Conservation (phyloP, 2,329 filamentous ascomycete species). For the Chalara sp. region DNA sequence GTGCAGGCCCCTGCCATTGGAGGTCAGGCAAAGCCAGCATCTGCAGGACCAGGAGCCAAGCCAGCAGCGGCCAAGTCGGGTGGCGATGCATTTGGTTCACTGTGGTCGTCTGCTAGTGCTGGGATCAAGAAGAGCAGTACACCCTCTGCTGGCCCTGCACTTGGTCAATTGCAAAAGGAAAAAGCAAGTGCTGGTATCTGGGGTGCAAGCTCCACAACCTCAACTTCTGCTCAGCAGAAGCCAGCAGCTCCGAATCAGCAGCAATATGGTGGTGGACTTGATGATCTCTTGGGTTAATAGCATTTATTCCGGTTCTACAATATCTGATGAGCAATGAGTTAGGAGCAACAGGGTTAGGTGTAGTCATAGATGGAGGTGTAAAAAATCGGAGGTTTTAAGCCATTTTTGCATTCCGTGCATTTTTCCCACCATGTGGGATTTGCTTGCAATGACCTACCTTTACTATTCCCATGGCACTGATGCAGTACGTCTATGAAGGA, state of each 20-base stretch:
- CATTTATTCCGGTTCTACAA: neutral
- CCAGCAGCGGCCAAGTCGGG: slow-evolving; percentile 47
- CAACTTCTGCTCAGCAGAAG: slow-evolving; percentile 13
- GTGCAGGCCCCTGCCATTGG: slow-evolving; percentile 44
- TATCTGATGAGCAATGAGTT: neutral
- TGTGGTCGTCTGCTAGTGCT: slow-evolving; percentile 66
- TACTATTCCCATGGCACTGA: neutral
- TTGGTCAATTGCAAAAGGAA: slow-evolving; percentile 95
- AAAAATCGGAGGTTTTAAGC: neutral
- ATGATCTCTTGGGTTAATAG: slow-evolving; percentile 38
- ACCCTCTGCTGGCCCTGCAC: slow-evolving; percentile 61
- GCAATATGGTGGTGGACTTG: slow-evolving; percentile 30
- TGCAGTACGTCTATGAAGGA: too few relatives aligned
- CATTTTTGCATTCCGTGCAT: neutral
- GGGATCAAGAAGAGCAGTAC: slow-evolving; percentile 67
- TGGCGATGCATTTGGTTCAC: slow-evolving; percentile 78
- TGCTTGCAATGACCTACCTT: neutral
- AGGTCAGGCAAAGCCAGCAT: slow-evolving; percentile 24
- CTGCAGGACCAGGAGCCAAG: slow-evolving; percentile 32
- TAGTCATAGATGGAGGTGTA: neutral
- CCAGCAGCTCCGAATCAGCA: slow-evolving; percentile 22
- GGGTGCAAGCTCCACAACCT: slow-evolving; percentile 56
- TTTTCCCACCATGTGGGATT: neutral
- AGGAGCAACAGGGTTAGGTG: neutral
- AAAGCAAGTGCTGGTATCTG: slow-evolving; percentile 94